phyloP scores from a whole-genome alignment of 345 rosid species.

The Excoecaria agallocha region DNA sequence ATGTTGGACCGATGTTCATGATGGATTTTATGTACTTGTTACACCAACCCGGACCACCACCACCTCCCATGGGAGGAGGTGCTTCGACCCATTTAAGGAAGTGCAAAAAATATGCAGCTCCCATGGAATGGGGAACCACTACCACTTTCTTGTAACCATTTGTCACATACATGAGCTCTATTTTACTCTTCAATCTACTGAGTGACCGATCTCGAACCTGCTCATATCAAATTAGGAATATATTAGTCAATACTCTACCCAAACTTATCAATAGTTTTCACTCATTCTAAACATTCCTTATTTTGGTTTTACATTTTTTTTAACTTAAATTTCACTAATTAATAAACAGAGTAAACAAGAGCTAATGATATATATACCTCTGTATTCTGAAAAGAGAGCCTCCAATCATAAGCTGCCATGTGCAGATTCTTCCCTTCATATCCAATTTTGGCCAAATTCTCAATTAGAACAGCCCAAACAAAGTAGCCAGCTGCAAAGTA shows the following conservation, averaged over 20 bases:
- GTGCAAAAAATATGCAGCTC: constrained; percentile 69
- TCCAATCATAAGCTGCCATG: constrained; percentile 29
- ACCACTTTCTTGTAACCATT: constrained; percentile 67
- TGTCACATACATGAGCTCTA: constrained; percentile 60
- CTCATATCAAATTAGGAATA: constrained; percentile 23
- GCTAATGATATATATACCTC: constrained; percentile 1
- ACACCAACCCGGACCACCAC: constrained; percentile 68
- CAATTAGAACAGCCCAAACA: constrained; percentile 55
- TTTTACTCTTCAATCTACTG: constrained; percentile 71
- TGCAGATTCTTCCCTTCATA: too few relatives aligned
- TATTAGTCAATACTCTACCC: background rate
- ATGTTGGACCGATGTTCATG: constrained; percentile 66
- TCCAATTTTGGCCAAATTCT: too few relatives aligned
- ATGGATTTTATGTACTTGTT: constrained; percentile 64
- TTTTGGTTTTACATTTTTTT: too few relatives aligned
- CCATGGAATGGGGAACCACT: constrained; percentile 85
- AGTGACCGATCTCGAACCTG: constrained; percentile 72
- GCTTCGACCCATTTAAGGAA: constrained; percentile 83
- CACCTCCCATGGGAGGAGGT: constrained; percentile 56
- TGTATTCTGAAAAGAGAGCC: constrained; percentile 39
- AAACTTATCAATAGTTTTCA: too few relatives aligned
- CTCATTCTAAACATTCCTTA: too few relatives aligned
- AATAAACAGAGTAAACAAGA: too few relatives aligned
- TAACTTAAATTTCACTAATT: too few relatives aligned
- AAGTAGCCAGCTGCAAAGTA: too few relatives aligned